Conservation (phyloP, 225 moss, liverwort and hornwort genomes). For the Takakia lepidozioides region DNA sequence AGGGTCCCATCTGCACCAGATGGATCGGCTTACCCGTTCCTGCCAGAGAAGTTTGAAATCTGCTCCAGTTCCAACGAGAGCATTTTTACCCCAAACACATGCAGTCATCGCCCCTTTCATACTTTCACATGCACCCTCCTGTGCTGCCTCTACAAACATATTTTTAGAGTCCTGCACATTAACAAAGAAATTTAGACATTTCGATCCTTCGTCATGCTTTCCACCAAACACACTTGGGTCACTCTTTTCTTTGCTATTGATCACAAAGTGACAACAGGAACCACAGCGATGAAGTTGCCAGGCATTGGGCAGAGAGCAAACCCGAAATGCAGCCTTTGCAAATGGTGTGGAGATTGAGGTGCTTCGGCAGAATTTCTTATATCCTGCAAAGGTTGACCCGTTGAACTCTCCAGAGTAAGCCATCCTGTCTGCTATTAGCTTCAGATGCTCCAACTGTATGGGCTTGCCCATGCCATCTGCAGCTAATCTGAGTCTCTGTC, state of each 20-base stretch:
- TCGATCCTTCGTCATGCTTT: too few species aligned
- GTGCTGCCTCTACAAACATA: constrained; percentile 57
- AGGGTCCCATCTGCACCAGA: constrained; percentile 1
- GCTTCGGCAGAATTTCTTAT: constrained; percentile 37
- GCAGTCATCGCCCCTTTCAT: constrained; percentile 58
- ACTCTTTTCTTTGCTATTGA: too few species aligned
- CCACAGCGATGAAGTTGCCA: not conserved
- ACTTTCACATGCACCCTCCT: constrained; percentile 44
- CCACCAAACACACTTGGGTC: too few species aligned
- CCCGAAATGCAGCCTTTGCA: constrained; percentile 39
- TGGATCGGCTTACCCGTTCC: constrained; percentile 17
- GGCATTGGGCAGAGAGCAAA: constrained; percentile 3
- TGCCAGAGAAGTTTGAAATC: constrained; percentile 49
- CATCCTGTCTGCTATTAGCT: constrained; percentile 68
- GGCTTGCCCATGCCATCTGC: constrained; percentile 64
- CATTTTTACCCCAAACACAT: constrained; percentile 65
- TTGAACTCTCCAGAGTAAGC: constrained; percentile 55
- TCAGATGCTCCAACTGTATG: constrained; percentile 60
- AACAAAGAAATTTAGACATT: too few species aligned
- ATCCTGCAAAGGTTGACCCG: constrained; percentile 59
- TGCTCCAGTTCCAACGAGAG: constrained; percentile 72
- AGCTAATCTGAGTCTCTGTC: constrained; percentile 75
- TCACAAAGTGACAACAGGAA: not conserved
- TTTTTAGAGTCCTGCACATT: constrained; percentile 61
- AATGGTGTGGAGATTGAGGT: constrained; percentile 32